Conservation (phyloP, 2,329 filamentous ascomycete genomes). For the Cercospora citrullina region DNA sequence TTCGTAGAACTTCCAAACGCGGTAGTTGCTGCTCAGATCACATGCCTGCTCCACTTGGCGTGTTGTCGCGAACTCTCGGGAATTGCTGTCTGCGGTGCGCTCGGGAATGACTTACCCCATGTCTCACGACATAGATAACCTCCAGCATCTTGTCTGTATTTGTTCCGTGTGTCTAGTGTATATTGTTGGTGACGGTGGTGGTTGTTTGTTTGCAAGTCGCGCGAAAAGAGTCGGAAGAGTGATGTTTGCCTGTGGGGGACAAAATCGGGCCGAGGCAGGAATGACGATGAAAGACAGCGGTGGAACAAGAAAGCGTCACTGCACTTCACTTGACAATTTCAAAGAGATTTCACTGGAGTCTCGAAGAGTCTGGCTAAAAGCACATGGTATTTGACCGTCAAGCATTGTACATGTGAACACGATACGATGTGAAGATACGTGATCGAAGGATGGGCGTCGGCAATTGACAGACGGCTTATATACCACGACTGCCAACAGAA, state of each 20-base stretch:
- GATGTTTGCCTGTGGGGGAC: neutral
- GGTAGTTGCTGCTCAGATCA: constrained; percentile 6
- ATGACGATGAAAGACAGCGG: neutral
- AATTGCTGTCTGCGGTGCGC: neutral
- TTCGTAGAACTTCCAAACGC: constrained; percentile 1
- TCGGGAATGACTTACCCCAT: constrained; percentile 48
- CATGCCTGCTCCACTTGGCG: constrained; percentile 10
- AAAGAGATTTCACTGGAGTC: neutral
- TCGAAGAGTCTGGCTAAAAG: neutral
- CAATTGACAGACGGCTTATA: neutral
- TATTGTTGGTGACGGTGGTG: neutral
- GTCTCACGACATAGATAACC: constrained; percentile 52
- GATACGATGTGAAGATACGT: neutral
- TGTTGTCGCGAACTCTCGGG: neutral
- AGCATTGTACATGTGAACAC: too few species aligned
- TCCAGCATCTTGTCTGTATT: constrained; percentile 42
- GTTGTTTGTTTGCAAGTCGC: neutral
- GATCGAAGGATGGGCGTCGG: neutral
- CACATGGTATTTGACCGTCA: too few species aligned
- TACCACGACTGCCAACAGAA: neutral
- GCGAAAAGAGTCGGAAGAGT: constrained; percentile 2
- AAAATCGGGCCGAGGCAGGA: constrained; percentile 8
- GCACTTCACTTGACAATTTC: neutral
- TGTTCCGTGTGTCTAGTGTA: neutral
- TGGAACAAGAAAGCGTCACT: neutral